Base-by-base conservation (phyloP, 1,139 yeast genomes). In the Protomyces pachydermus region DNA sequence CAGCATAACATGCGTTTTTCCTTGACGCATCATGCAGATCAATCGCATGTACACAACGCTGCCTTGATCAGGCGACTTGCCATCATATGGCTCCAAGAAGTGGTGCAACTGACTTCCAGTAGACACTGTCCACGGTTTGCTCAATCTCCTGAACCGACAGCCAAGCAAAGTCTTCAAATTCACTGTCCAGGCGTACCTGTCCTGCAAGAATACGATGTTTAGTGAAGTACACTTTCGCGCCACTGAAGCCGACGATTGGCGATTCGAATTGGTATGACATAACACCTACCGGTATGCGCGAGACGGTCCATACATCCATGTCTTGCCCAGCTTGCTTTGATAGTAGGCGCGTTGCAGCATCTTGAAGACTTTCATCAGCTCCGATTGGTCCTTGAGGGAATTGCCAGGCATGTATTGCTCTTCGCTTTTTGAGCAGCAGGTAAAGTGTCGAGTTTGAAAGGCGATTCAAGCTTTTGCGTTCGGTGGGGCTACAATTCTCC, bases 181-280 rank as follows among this genome's bases (percentile, higher is more conserved):
- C 64, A 54, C 76, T 71, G 68, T 81, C 81, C 25, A 89, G 82
- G 64, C 78, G 78, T 73, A 91, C 91, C 67, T 79, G 77, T 55
- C 98, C 98, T n/a, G 96, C 88, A 70, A 93, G 78, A 65, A 93
- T 89, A 74, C 90, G 97, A 54, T 96, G 87, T 76, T 90, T 90
- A 72, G 93, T 84, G 71, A 88, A 79, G 73, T 86, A 93, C 70
- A 85, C 87, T 72, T 81, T 81, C 28, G 23, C 38, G 20, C 52
- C 58, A 32, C 25, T 57, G 35, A 20, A 56, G 16, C 50, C 61
- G 50, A 32, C 42, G 16, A 51, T 39, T 14, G 54, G 56, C 42
- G 48, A 39, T 35, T 48, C 46, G 34, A 55, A 51, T 9, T 38
- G 37, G n/a, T 32, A 32, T 20, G 39, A 34, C 12, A 54, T 50